Base-by-base conservation (phyloP, 257 asterid species). In the Sherardia arvensis region DNA sequence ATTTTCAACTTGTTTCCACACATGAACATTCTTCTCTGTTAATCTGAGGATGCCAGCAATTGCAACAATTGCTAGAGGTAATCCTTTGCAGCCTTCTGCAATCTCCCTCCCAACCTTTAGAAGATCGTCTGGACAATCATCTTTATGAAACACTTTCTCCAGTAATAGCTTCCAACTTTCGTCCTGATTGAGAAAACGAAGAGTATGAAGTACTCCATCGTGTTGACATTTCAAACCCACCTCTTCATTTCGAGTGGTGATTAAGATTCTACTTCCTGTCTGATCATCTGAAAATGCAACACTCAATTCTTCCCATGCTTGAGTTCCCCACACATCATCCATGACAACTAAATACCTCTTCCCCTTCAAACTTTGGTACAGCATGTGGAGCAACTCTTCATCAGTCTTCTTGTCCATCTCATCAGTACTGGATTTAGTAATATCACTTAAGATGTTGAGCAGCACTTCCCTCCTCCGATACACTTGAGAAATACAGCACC, bases 261-360 rank as follows among this genome's bases (percentile, higher is more conserved):
- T 3, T 57, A 76, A n/a, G 8, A 76, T 67, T 49, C 71, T 62
- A 43, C 80, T 76, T 20, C 77, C 47, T 1, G 59, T 68, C 10
- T 1, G 8, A 28, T 68, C 69, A 32, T 65, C 57, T 0, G 77
- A 77, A 47, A 76, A 45, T 2, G 26, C 40, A 28, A 23, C n/a
- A 33, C 34, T 28, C 6, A 72, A 3, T 26, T 53, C 43, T 4
- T 59, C 59, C 80, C 72, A 72, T 20, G 53, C 66, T 10, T 40
- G 23, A 17, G 29, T 29, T 17, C 48, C 36, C 72, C 75, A 76
- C 0, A 68, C 12, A 28, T 76, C 70, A 32, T 72, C 77, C 65
- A 76, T 23, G 5, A 72, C 77, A 28, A 76, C 51, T 20, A 71
- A 17, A 33, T 59, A 68, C 53, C 66, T 49, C 17, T 27, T 21